phyloP scores from a whole-genome alignment of 208 protist species.

The Leishmania arabica region DNA sequence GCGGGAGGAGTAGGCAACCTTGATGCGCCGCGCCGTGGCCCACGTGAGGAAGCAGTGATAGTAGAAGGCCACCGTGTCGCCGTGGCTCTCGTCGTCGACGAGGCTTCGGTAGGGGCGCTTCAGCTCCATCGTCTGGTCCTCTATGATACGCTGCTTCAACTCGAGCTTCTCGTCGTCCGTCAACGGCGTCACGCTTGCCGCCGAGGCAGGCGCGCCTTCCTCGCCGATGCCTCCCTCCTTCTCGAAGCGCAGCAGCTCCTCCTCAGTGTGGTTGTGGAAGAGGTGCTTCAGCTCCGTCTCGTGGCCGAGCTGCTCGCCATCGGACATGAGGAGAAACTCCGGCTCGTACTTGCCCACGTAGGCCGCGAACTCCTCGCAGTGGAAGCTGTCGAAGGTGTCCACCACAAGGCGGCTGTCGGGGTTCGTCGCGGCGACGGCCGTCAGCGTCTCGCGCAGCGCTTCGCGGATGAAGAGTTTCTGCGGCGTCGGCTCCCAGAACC shows the following conservation, averaged over 20 bases:
- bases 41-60: slow-evolving; percentile 82
- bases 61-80: slow-evolving; percentile 67
- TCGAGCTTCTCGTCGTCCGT: slow-evolving; percentile 26
- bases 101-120: slow-evolving; percentile 66
- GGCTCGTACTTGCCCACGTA: slow-evolving; percentile 75
- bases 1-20: slow-evolving; percentile 84
- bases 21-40: slow-evolving; percentile 64
- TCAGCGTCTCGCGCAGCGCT: slow-evolving; percentile 52
- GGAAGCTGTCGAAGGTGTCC: slow-evolving; percentile 71
- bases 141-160: slow-evolving; percentile 14
- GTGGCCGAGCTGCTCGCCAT: slow-evolving; percentile 85
- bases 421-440: slow-evolving; percentile 40
- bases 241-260: slow-evolving; percentile 22
- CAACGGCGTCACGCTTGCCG: not conserved
- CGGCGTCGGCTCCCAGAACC: slow-evolving; percentile 80
- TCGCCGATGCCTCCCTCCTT: slow-evolving; percentile 1
- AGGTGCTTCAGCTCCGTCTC: slow-evolving; percentile 49
- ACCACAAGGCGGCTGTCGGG: slow-evolving; percentile 44
- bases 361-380: slow-evolving; percentile 55
- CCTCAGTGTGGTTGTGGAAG: slow-evolving; percentile 53
- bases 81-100: slow-evolving; percentile 68
- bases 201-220: slow-evolving; percentile 7
- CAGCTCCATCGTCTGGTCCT: slow-evolving; percentile 30
- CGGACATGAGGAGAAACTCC: slow-evolving; percentile 88
- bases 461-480: slow-evolving; percentile 88